Conservation (phyloP, 768 basidiomycete genomes). For the Trametes elegans region DNA sequence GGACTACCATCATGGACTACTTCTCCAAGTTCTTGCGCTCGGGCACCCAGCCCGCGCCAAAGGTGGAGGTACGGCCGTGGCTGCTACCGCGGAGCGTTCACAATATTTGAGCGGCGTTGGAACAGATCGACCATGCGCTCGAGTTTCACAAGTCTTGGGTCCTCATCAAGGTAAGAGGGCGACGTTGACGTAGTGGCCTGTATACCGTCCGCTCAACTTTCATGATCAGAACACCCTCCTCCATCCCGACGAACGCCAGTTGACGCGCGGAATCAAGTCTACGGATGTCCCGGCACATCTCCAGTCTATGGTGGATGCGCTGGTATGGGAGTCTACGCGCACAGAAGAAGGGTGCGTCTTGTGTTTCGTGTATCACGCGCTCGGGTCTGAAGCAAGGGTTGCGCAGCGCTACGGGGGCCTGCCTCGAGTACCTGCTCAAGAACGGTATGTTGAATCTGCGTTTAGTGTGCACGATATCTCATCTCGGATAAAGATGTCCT, state of each 20-base stretch:
- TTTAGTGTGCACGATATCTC: not conserved
- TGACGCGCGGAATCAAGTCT: conserved; percentile 73
- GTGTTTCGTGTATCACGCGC: not conserved
- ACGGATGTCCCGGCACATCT: conserved; percentile 80
- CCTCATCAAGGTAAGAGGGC: conserved; percentile 56
- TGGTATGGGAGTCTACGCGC: conserved; percentile 82
- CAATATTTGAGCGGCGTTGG: too few species aligned
- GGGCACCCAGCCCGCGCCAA: conserved; percentile 44
- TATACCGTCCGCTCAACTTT: conserved; percentile 12
- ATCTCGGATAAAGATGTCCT: conserved; percentile 61
- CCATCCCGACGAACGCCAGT: conserved; percentile 86
- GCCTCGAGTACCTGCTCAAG: conserved; percentile 89
- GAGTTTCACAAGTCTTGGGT: conserved; percentile 81
- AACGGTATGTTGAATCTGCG: conserved; percentile 51
- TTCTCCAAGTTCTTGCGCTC: conserved; percentile 76
- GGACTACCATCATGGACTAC: conserved; percentile 62
- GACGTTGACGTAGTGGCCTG: not conserved
- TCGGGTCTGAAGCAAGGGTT: not conserved
- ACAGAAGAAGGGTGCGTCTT: conserved; percentile 81
- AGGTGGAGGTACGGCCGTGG: conserved; percentile 38
- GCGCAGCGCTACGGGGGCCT: conserved; percentile 74
- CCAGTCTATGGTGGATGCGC: conserved; percentile 76
- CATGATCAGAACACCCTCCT: conserved; percentile 78
- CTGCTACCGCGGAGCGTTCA: too few species aligned
- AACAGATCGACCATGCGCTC: conserved; percentile 55